phyloP scores from a whole-genome alignment of 495 filamentous ascomycete genomes.

The Xylona heveae region DNA sequence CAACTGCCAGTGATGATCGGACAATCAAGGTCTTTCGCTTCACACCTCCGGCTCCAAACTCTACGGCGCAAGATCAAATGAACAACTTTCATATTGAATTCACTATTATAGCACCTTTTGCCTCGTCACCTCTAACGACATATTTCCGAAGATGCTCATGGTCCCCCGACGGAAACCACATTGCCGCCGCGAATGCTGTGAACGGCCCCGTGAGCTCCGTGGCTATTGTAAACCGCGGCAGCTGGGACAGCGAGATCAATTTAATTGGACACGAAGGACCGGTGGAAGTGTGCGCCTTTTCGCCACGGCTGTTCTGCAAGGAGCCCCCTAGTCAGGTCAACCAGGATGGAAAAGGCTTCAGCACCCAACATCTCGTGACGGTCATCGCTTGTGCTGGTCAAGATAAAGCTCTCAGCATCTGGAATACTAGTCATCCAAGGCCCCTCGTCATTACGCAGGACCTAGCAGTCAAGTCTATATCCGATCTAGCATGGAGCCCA shows the following conservation, averaged over 20 bases:
- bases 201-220: slow-evolving; percentile 96
- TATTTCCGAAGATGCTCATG: slow-evolving; percentile 95
- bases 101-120: slow-evolving; percentile 67
- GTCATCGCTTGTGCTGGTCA: slow-evolving; percentile 94
- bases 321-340: slow-evolving; percentile 30
- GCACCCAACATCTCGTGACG: slow-evolving; percentile 40
- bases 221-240: slow-evolving; percentile 78
- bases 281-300: slow-evolving; percentile 93
- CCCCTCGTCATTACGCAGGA: slow-evolving; percentile 80
- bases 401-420: slow-evolving; percentile 85
- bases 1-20: slow-evolving; percentile 89
- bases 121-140: slow-evolving; percentile 74
- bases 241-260: slow-evolving; percentile 94
- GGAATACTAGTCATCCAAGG: slow-evolving; percentile 86
- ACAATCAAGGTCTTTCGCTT: slow-evolving; percentile 95
- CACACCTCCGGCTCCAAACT: slow-evolving; percentile 75
- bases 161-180: slow-evolving; percentile 93
- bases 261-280: slow-evolving; percentile 93
- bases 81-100: slow-evolving; percentile 88
- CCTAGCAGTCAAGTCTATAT: slow-evolving; percentile 70
- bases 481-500: slow-evolving; percentile 86
- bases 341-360: slow-evolving; percentile 19
- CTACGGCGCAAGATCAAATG: slow-evolving; percentile 78
- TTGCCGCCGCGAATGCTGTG: slow-evolving; percentile 87
- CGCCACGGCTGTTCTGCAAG: slow-evolving; percentile 69